Conservation (phyloP, 2,329 filamentous ascomycete genomes). For the Botrytis porri region DNA sequence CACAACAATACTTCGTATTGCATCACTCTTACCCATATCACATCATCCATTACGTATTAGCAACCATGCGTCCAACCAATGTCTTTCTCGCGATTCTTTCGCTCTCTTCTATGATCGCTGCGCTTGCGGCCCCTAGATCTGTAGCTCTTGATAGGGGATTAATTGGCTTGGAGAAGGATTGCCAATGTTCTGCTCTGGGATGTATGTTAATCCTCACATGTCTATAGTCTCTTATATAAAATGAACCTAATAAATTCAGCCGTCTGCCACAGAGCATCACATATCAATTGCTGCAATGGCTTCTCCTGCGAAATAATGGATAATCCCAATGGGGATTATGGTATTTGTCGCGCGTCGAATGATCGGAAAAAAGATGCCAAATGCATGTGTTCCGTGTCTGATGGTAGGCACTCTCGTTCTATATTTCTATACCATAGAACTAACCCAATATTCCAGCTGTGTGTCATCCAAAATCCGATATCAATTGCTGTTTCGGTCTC, state of each 20-base stretch:
- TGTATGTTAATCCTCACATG: neutral
- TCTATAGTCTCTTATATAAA: neutral
- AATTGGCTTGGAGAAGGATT: neutral
- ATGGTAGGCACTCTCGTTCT: neutral
- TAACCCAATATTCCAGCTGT: neutral
- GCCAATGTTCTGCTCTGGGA: neutral
- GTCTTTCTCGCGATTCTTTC: neutral
- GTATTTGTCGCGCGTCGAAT: neutral
- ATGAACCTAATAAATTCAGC: neutral
- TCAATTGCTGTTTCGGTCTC: neutral
- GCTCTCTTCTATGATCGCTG: neutral
- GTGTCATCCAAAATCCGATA: neutral
- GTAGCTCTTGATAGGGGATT: neutral
- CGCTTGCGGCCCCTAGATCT: neutral
- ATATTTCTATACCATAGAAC: neutral
- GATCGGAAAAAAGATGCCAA: neutral
- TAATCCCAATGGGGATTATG: neutral
- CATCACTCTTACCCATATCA: neutral
- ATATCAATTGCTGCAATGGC: neutral
- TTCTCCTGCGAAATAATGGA: neutral
- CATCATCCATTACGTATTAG: neutral
- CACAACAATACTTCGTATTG: neutral
- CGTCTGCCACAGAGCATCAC: neutral
- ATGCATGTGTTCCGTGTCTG: constrained; percentile 8
- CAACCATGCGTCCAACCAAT: neutral